phyloP scores from a whole-genome alignment of 2,329 filamentous ascomycete species.

The Paecilomyces fulvus region DNA sequence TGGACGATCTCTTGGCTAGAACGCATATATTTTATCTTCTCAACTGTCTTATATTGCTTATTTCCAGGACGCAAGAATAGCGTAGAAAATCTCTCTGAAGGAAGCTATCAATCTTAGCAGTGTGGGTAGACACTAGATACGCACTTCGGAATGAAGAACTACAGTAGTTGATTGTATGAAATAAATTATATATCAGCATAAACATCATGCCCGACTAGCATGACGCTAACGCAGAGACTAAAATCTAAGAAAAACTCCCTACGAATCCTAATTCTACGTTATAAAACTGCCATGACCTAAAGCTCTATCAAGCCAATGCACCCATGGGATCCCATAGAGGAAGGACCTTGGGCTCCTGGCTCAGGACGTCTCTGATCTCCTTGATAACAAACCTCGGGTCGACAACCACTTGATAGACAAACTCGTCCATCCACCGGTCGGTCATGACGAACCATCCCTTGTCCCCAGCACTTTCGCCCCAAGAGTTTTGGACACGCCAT shows the following conservation, averaged over 20 bases:
- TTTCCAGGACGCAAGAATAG: background rate
- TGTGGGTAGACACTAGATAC: background rate
- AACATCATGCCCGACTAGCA: background rate
- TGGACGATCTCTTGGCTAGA: background rate
- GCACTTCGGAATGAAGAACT: background rate
- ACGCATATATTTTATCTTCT: background rate
- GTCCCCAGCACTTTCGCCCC: constrained; percentile 61
- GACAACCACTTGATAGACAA: constrained; percentile 78
- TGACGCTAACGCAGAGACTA: background rate
- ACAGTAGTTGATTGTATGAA: background rate
- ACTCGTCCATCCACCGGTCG: constrained; percentile 71
- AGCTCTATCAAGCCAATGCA: constrained; percentile 49
- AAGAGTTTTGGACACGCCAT: constrained; percentile 84
- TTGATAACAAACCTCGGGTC: constrained; percentile 60
- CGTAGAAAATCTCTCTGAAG: background rate
- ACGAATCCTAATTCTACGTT: background rate
- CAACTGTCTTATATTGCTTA: background rate
- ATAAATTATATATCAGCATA: background rate
- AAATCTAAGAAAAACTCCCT: background rate
- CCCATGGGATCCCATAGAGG: constrained; percentile 79
- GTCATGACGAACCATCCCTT: constrained; percentile 88
- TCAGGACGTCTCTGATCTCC: constrained; percentile 61
- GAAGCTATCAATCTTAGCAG: too few species aligned
- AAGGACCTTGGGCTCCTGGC: constrained; percentile 61
- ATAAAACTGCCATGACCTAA: background rate